These are phyloP conservation scores for Chaetomium strumarium DNA, from an alignment of 2,329 filamentous ascomycete species.

Conservation along the genomic window DNA sequence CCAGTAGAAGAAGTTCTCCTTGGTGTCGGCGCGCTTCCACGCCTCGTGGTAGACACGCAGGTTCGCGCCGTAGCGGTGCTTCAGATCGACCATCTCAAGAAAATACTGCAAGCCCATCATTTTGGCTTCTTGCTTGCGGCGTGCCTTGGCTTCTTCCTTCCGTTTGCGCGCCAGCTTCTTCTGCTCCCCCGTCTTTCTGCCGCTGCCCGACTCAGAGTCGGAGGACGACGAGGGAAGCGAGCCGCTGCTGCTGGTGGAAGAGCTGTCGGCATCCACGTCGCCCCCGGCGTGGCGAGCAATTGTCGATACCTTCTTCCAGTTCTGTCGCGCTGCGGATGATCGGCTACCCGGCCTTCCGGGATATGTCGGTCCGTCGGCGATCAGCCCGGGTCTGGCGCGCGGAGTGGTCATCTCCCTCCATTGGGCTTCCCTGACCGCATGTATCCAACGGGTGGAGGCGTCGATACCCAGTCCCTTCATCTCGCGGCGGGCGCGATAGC, in stretches of 20 bases:
- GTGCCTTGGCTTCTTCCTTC: constrained; percentile 45
- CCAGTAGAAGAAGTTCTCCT: constrained; percentile 93
- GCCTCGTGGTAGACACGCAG: constrained; percentile 74
- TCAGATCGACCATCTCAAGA: constrained; percentile 75
- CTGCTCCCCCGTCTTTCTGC: constrained; percentile 31
- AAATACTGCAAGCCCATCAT: constrained; percentile 86
- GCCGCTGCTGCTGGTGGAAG: constrained; percentile 36
- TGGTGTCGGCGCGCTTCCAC: constrained; percentile 72
- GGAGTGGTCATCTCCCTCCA: constrained; percentile 48
- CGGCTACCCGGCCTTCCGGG: constrained; percentile 2
- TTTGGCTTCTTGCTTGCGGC: constrained; percentile 61
- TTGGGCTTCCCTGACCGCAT: constrained; percentile 55
- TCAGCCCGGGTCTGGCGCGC: constrained; percentile 27
- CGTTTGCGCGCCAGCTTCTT: constrained; percentile 34
- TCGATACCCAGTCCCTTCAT: constrained; percentile 63
- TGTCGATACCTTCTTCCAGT: constrained; percentile 69
- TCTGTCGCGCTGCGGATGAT: constrained; percentile 46
- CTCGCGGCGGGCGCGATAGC: constrained; percentile 67
- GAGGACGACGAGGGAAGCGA: constrained; percentile 26
- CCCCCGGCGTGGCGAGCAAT: constrained; percentile 67
- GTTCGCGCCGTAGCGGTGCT: constrained; percentile 84
- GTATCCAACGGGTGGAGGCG: constrained; percentile 64
- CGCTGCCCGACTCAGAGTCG: constrained; percentile 21
- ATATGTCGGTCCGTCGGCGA: background rate
- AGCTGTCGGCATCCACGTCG: constrained; percentile 45